Conservation (phyloP, 768 basidiomycete genomes). For the Cyclocybe aegerita region DNA sequence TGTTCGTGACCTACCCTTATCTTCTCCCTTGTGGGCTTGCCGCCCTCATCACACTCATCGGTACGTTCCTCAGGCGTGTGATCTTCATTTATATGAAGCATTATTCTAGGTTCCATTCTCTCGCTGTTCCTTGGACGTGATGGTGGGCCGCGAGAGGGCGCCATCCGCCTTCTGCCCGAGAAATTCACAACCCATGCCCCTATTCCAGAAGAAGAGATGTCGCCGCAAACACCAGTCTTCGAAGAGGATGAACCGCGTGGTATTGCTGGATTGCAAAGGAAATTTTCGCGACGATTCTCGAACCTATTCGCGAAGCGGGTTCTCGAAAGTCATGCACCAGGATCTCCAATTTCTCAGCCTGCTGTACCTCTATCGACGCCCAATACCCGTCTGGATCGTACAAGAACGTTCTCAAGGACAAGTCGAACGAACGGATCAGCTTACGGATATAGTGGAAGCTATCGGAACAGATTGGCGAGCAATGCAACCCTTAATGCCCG, state of each 20-base stretch:
- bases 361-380: conserved; percentile 47
- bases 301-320: conserved; percentile 57
- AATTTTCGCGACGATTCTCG: conserved; percentile 55
- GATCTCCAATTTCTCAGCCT: conserved; percentile 33
- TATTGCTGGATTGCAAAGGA: conserved; percentile 42
- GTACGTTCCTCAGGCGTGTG: conserved; percentile 33
- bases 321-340: conserved; percentile 32
- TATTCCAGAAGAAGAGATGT: conserved; percentile 68
- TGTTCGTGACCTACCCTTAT: conserved; percentile 87
- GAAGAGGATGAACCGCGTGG: conserved; percentile 42
- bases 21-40: conserved; percentile 85
- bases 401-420: conserved; percentile 51
- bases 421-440: conserved; percentile 74
- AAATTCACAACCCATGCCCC: conserved; percentile 53
- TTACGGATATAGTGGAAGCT: conserved; percentile 68
- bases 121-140: conserved; percentile 89
- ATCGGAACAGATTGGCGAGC: conserved; percentile 55
- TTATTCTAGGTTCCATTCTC: conserved; percentile 69
- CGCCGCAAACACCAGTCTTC: conserved; percentile 43
- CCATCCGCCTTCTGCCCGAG: conserved; percentile 80
- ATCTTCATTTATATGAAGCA: neutral
- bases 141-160: conserved; percentile 85
- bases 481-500: conserved; percentile 42
- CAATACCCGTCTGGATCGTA: conserved; percentile 39
- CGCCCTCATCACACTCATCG: conserved; percentile 69